Conservation (phyloP, 2,329 filamentous ascomycete species). For the Cyclaneusma minus region DNA sequence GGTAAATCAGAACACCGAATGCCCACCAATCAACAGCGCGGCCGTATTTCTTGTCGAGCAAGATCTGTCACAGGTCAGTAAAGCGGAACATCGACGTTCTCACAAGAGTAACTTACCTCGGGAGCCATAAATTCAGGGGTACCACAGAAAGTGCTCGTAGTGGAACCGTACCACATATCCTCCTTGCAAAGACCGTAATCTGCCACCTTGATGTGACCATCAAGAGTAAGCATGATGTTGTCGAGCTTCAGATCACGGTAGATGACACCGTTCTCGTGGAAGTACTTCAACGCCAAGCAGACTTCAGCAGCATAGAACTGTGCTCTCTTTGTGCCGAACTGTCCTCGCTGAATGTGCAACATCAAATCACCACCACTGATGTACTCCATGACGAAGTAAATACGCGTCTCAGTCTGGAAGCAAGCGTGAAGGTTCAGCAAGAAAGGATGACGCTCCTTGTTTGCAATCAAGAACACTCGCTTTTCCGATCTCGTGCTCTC, state of each 20-base stretch:
- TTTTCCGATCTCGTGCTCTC: constrained; percentile 97
- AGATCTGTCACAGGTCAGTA: constrained; percentile 45
- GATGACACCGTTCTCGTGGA: constrained; percentile 98
- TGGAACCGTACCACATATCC: constrained; percentile 98
- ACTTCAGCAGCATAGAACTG: constrained; percentile 99
- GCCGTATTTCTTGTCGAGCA: constrained; percentile 96
- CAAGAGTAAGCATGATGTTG: constrained; percentile 84
- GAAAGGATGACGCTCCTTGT: constrained; percentile 94
- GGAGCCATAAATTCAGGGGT: constrained; percentile 99
- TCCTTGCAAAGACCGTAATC: constrained; percentile 99
- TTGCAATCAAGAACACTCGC: constrained; percentile 90
- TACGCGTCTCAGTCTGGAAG: constrained; percentile 95
- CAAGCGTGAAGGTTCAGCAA: constrained; percentile 88
- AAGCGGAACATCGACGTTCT: constrained; percentile 3
- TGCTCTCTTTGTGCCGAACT: constrained; percentile 88
- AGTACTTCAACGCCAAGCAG: constrained; percentile 93
- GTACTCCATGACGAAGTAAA: constrained; percentile 99
- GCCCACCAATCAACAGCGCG: constrained; percentile 99
- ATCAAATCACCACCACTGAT: constrained; percentile 97
- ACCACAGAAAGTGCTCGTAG: constrained; percentile 94
- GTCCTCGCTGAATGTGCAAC: constrained; percentile 94
- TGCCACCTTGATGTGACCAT: constrained; percentile 96
- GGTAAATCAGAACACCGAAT: constrained; percentile 96
- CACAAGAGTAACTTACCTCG: constrained; percentile 44
- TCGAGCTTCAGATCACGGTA: constrained; percentile 73